These are phyloP conservation scores for Ustilago trichophora DNA, from an alignment of 1,284 basidiomycete species.

Conservation along the genomic window DNA sequence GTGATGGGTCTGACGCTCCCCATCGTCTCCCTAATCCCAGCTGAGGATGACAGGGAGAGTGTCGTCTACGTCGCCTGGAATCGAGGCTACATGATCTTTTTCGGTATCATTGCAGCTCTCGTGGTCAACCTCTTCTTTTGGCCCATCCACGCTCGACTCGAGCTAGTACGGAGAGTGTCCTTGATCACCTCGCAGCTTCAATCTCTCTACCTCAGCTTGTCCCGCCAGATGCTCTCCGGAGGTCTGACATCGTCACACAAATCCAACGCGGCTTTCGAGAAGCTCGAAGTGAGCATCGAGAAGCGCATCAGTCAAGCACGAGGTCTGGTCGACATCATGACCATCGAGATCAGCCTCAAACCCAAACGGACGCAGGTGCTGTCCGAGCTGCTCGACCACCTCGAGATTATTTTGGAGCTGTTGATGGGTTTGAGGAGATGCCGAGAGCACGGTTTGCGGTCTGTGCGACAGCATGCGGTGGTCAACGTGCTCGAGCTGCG, in stretches of 20 bases:
- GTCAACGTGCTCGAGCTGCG: conserved; percentile 69
- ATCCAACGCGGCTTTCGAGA: conserved; percentile 41
- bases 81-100: conserved; percentile 59
- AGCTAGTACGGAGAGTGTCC: conserved; percentile 48
- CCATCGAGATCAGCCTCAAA: conserved; percentile 68
- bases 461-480: conserved; percentile 67
- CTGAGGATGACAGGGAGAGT: conserved; percentile 51
- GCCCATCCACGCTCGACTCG: conserved; percentile 59
- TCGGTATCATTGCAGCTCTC: conserved; percentile 60
- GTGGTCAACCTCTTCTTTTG: conserved; percentile 57
- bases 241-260: conserved; percentile 34
- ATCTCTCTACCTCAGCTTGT: conserved; percentile 52
- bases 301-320: conserved; percentile 65
- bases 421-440: conserved; percentile 67
- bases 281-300: conserved; percentile 60
- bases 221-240: conserved; percentile 55
- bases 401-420: conserved; percentile 67
- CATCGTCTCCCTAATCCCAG: conserved; percentile 67
- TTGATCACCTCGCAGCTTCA: conserved; percentile 45
- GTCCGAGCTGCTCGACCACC: conserved; percentile 66
- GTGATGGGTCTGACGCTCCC: conserved; percentile 66
- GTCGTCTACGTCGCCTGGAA: conserved; percentile 50
- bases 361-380: conserved; percentile 68
- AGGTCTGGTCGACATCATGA: conserved; percentile 64
- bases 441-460: conserved; percentile 65